Conservation (phyloP, 108 stramenopile species). For the Pseudonitzschia multiseries region DNA sequence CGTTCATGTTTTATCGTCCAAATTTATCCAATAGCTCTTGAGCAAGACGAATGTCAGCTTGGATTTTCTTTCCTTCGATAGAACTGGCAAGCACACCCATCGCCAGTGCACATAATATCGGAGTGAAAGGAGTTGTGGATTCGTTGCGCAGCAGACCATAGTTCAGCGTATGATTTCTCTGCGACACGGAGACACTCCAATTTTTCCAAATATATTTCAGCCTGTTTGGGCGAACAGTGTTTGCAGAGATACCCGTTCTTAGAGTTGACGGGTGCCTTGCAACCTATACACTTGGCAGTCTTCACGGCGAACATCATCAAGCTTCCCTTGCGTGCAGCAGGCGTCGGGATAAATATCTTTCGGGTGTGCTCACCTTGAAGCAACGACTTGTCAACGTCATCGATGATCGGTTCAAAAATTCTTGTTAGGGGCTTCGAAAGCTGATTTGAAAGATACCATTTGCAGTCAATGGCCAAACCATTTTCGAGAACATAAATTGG, state of each 20-base stretch:
- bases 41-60: slow-evolving; percentile 90
- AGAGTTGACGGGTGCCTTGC: slow-evolving; percentile 86
- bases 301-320: slow-evolving; percentile 98
- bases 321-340: slow-evolving; percentile 92
- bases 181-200: slow-evolving; percentile 79
- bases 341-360: slow-evolving; percentile 94
- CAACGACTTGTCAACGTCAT: slow-evolving; percentile 86
- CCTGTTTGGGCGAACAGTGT: slow-evolving; percentile 85
- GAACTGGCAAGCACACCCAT: slow-evolving; percentile 97
- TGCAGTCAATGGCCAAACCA: slow-evolving; percentile 95
- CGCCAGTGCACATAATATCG: slow-evolving; percentile 97
- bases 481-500: slow-evolving; percentile 98
- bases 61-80: slow-evolving; percentile 98
- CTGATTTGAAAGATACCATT: slow-evolving; percentile 97
- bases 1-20: slow-evolving; percentile 54
- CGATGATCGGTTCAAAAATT: slow-evolving; percentile 98
- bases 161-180: slow-evolving; percentile 81
- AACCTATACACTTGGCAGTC: slow-evolving; percentile 94
- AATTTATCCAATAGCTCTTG: slow-evolving; percentile 93
- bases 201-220: slow-evolving; percentile 91
- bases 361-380: slow-evolving; percentile 97
- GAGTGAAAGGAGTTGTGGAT: slow-evolving; percentile 98
- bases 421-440: slow-evolving; percentile 94
- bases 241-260: slow-evolving; percentile 89
- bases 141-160: slow-evolving; percentile 95